Base-by-base conservation (phyloP, 176 grass and related monocot species). In the Oryza meridionalis region DNA sequence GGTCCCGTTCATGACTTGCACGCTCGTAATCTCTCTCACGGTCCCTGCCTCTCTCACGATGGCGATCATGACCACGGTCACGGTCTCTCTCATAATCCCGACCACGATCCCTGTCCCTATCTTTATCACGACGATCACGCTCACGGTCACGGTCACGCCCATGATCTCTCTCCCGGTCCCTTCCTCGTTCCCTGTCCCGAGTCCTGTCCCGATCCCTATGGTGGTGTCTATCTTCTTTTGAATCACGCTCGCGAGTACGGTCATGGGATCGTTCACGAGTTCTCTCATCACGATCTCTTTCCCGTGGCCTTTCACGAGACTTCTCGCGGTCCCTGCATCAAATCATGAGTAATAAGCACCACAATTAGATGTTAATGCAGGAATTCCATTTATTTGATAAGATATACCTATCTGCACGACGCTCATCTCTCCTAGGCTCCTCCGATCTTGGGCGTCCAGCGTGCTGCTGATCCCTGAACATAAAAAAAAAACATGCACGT, bases 391-490 rank as follows among this genome's bases (percentile, higher is more conserved):
- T 68, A 80, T 32, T 51, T 67, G 82, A 45, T 4, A 50, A 84
- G 26, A 45, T 45, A 27, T 83, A 90, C 94, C 89, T 71, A 71
- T 93, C 94, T 10, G 80, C 66, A 70, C 76, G 88, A 21, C 44
- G 86, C 62, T 97, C 89, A 81, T 93, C 91, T 75, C 81, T 86
- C 82, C 79, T 92, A 82, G 94, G 89, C 79, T 97, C 94, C 88
- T 97, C 91, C 32, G 91, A 97, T 76, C 84, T 93, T 32, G 87
- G 85, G 27, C 76, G 87, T 16, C 70, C 89, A 75, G 38, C 15
- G 19, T 89, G 88, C 31, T 82, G 94, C 64, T 91, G 94, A 33
- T 97, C 94, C 89, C 94, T 92, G 87, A 43, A 43, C 42, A 42
- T 80, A 22, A 82, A 2, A n/a, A 69, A 7, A 81, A 58, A 47